phyloP scores from a whole-genome alignment of 208 protist genomes.

The Leishmania tarentolae region DNA sequence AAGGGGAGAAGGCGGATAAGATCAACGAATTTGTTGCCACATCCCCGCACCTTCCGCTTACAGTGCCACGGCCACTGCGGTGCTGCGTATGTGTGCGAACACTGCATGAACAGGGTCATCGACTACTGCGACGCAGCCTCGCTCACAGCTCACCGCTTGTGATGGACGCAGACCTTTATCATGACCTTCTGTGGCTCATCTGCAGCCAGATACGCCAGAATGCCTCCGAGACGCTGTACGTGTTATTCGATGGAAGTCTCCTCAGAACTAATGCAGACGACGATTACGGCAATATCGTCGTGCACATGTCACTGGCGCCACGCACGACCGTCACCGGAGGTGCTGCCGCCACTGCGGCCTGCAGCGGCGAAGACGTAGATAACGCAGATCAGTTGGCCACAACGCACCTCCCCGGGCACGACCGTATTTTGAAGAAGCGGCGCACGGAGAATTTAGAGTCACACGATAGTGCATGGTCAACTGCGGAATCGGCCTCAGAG shows the following conservation, averaged over 20 bases:
- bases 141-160: not conserved
- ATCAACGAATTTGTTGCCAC: not conserved
- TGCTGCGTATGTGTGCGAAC: not conserved
- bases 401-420: not conserved
- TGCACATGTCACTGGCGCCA: not conserved
- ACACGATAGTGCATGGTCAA: not conserved
- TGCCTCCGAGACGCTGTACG: slow-evolving; percentile 1
- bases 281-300: not conserved
- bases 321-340: not conserved
- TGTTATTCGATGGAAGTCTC: slow-evolving; percentile 22
- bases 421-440: not conserved
- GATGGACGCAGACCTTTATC: slow-evolving; percentile 15
- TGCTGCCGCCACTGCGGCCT: not conserved
- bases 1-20: not conserved
- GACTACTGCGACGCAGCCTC: not conserved
- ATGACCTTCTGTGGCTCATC: slow-evolving; percentile 14
- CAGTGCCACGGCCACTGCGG: not conserved
- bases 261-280: not conserved
- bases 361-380: not conserved
- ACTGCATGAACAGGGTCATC: not conserved
- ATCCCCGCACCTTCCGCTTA: not conserved
- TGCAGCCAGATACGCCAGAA: not conserved
- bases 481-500: not conserved
- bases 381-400: not conserved
- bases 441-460: not conserved